Evolutionary conservation across 2,329 filamentous ascomycete species (phyloP), one percentile per base, ranked within the genome.

Genomic region (Corinectria fuckeliana): DNA sequence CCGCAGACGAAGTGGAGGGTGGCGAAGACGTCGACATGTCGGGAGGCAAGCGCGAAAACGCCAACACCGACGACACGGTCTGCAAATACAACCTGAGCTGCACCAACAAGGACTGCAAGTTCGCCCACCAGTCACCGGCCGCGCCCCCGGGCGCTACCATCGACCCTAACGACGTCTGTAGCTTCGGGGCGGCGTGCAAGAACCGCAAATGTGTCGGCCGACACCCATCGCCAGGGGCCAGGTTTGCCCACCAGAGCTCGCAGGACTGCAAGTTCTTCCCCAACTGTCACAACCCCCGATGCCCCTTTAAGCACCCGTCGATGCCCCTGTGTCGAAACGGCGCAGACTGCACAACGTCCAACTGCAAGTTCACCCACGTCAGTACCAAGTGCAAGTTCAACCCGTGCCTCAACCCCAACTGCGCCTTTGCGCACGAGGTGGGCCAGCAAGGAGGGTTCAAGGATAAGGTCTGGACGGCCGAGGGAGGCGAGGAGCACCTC

Each of bases 11-110:
- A 26, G 74, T 70, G 13, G 81, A 81, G 28, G 80, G 78, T 50
- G 84, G 78, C 50, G 84, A 84, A 75, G 90, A 93, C 61, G 81
- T 88, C 21, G 89, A 92, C 45, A 87, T 87, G 81, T 77, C 78
- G 3, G 80, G 79, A 52, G 74, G 74, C 66, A 81, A 77, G 77
- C 85, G 77, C 72, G 87, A 81, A 78, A 80, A 75, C 68, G 83
- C 72, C 34, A 86, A 82, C 70, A 79, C 81, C n/a, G 83, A 88
- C 5, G 86, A 91, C 48, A 90, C 82, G 13, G 81, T 94, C 62
- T 99, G 95, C 85, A 92, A 91, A 71, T 99, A 88, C 81, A 97
- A 98, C 78, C 81, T 95, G 53, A 83, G 86, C 63, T 99, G 95
- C 80, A 91, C 90, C 36, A 96, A 96, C 77, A 88, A 87, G 67